phyloP scores from a whole-genome alignment of 78 protist species.

The Pigoraptor vietnamica region DNA sequence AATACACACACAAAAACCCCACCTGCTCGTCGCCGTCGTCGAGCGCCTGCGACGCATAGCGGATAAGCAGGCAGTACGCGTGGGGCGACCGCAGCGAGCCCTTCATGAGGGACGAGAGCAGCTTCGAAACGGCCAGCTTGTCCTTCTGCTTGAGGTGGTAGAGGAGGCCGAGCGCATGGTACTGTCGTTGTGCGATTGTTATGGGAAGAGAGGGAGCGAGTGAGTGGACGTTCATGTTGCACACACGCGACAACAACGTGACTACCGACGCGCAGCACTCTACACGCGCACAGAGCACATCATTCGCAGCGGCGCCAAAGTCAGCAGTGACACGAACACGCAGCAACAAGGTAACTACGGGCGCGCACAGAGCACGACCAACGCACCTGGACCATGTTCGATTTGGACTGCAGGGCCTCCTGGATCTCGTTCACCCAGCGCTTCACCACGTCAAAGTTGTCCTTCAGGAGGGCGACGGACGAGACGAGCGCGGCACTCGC shows the following conservation, averaged over 20 bases:
- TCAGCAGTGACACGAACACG: too few species aligned
- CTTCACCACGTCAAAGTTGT: slow-evolving; percentile 19
- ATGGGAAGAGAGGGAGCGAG: too few species aligned
- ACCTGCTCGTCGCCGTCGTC: slow-evolving; percentile 52
- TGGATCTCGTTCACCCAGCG: slow-evolving; percentile 80
- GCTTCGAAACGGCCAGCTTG: slow-evolving; percentile 77
- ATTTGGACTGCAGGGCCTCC: slow-evolving; percentile 56
- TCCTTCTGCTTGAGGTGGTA: slow-evolving; percentile 80
- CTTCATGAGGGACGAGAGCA: slow-evolving; percentile 59
- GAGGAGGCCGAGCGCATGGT: slow-evolving; percentile 89
- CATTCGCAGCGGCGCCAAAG: too few species aligned
- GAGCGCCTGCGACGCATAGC: slow-evolving; percentile 56
- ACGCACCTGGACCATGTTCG: slow-evolving; percentile 80
- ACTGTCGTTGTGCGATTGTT: too few species aligned
- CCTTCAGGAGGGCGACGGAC: slow-evolving; percentile 62
- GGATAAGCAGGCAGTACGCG: slow-evolving; percentile 83
- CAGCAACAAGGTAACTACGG: too few species aligned
- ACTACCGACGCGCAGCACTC: too few species aligned
- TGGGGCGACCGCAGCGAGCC: slow-evolving; percentile 62
- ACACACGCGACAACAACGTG: too few species aligned
- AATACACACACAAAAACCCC: too few species aligned
- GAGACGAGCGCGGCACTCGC: slow-evolving; percentile 94
- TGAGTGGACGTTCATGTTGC: too few species aligned
- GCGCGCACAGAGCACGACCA: too few species aligned
- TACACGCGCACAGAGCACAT: too few species aligned